Base-by-base conservation (phyloP, 768 basidiomycete genomes). In the Pisolithus orientalis region DNA sequence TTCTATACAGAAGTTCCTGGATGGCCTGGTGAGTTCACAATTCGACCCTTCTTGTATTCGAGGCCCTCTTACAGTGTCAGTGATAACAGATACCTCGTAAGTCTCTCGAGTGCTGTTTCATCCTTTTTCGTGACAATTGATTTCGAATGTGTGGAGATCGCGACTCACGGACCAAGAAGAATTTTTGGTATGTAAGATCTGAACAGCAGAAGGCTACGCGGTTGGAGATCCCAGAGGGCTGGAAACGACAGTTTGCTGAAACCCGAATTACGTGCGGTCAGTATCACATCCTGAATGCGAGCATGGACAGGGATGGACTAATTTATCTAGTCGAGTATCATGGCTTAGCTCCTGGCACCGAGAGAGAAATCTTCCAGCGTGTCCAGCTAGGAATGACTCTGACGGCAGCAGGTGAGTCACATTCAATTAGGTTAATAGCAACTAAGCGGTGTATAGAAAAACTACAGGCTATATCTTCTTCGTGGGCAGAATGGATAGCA, bases 361-460 rank as follows among this genome's bases (percentile, higher is more conserved):
- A 92, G 65, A 80, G 89, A 46, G 90, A 92, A 49, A 83, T 91
- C 21, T 90, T 89, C 61, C 85, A 88, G 58, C 75, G 90, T 27
- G 90, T 93, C 14, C 90, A 93, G 58, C 66, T 92, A 39, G 90
- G 90, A 50, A 81, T 89, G 71, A 72, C 80, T 14, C 72, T 93
- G 44, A 84, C 85, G 7, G 77, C 83, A 21, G 85, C 88, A 63
- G 87, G 88, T 85, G 59, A 34, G 53, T 25, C 49, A 11, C 11
- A 8, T 13, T 11, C 17, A 2, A 31, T n/a, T 0, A 6, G 11
- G 14, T 43, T 21, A 8, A 17, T 24, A 25, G 28, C 25, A n/a
- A 6, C 47, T 57, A 25, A 62, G 34, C 32, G 10, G 40, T 3
- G 17, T 10, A 11, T 64, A 84, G 90, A 93, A 67, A 90, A 89